phyloP scores from a whole-genome alignment of 1,139 yeast species.

The Sugiyamaella xylanicola region DNA sequence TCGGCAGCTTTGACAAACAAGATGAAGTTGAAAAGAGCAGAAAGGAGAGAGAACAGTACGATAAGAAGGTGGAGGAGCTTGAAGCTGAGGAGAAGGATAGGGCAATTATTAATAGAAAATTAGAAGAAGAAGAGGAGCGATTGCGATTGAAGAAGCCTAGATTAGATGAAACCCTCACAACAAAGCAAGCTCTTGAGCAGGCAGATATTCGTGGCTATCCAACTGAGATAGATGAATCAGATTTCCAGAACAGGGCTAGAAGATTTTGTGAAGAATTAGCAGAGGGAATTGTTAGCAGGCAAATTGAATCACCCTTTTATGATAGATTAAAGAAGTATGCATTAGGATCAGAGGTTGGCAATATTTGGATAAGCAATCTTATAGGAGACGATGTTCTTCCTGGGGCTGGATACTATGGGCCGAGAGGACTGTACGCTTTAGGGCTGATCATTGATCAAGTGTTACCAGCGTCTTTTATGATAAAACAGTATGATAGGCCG shows the following conservation, averaged over 20 bases:
- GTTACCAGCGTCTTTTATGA: constrained; percentile 8
- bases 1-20: not conserved
- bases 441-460: constrained; percentile 3
- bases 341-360: not conserved
- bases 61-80: not conserved
- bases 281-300: constrained; percentile 9
- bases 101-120: no score
- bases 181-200: not conserved
- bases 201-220: constrained; percentile 11
- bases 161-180: not conserved
- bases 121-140: not conserved
- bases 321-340: constrained; percentile 12
- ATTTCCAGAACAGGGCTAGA: constrained; percentile 4
- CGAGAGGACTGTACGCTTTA: constrained; percentile 17
- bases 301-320: constrained; percentile 10
- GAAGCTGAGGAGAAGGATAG: no score
- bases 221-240: constrained; percentile 2
- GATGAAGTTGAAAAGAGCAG: constrained; percentile 1
- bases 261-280: constrained; percentile 5
- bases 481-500: constrained; percentile 1
- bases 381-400: constrained; percentile 16
- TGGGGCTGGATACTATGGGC: constrained; percentile 27
- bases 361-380: constrained; percentile 6
- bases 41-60: not conserved
- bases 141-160: not conserved